Percentiles rank a stretch among this genome's conserved stretches.
Evolutionary conservation across 495 filamentous ascomycete species (phyloP).

Genomic region (Hypoxylon cercidicola): DNA sequence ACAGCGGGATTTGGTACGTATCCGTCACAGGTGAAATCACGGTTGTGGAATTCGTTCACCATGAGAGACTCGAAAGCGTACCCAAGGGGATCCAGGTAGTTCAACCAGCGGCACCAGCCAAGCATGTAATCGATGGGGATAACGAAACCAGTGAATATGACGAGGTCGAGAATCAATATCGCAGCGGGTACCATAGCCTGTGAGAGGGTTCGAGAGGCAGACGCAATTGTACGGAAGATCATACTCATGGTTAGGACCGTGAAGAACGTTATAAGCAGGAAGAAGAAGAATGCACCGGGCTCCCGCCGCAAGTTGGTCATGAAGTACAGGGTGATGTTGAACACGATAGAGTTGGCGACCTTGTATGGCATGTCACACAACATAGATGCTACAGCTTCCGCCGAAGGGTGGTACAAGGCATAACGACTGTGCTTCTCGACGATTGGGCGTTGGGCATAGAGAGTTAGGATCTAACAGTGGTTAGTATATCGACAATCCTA

Average conservation of each 20-base stretch:
- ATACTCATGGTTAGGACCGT: constrained; percentile 78
- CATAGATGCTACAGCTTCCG: constrained; percentile 87
- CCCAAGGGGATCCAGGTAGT: constrained; percentile 84
- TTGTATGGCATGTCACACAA: constrained; percentile 84
- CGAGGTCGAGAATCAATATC: constrained; percentile 80
- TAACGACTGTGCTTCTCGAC: constrained; percentile 92
- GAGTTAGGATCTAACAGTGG: constrained; percentile 69
- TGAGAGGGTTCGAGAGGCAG: constrained; percentile 78
- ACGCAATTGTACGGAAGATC: constrained; percentile 85
- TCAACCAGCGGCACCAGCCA: constrained; percentile 86
- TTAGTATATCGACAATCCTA: neutral
- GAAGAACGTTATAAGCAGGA: constrained; percentile 75
- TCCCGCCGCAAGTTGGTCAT: constrained; percentile 84
- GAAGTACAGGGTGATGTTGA: constrained; percentile 85
- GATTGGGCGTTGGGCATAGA: constrained; percentile 88
- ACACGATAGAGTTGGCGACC: constrained; percentile 57
- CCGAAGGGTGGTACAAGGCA: constrained; percentile 90
- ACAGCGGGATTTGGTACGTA: constrained; percentile 66
- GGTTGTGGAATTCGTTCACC: constrained; percentile 85
- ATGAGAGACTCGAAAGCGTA: constrained; percentile 91
- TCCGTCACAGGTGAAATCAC: constrained; percentile 69
- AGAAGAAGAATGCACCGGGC: constrained; percentile 82
- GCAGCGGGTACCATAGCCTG: constrained; percentile 88
- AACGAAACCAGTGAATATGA: constrained; percentile 91
- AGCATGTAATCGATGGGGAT: constrained; percentile 83